Evolutionary conservation across 768 basidiomycete genomes (phyloP), one percentile per base, ranked within the genome.

Genomic region (Kwoniella europaea): DNA sequence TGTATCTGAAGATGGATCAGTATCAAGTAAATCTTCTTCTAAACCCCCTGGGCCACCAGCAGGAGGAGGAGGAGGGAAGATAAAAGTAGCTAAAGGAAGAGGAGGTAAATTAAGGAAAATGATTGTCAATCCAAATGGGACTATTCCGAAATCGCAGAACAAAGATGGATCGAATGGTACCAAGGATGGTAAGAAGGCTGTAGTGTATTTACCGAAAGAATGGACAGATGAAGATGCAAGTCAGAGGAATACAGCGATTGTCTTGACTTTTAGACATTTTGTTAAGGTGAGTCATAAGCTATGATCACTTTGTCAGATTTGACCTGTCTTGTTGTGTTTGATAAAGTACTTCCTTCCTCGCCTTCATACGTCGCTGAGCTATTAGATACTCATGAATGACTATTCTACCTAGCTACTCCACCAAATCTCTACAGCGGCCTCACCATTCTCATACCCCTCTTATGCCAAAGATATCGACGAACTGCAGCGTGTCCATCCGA

Each of bases 231-330:
- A 78, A 68, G 76, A 78, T 24, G 73, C 81, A 1, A 65, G 65
- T 57, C 71, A 68, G 42, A 62, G 82, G 72, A 83, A 83, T 74
- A 82, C 76, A 69, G 82, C 82, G 10, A 76, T 82, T 24, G 76
- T 80, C 35, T 60, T 83, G 69, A 82, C 82, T 12, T 83, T 80
- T 62, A 62, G 82, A 46, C 80, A 83, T 76, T 79, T 83, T 54
- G 77, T 83, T 65, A 82, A 81, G 76, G 82, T 82, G 58, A 74
- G 82, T 74, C 16, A 20, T 35, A 35, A 35, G 35, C 35, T 35
- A 35, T 35, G 6, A 35, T 35, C 35, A 35, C 35, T 35, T 6
- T 35, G 0, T 35, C 35, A 35, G 35, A 4, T 6, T 35, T 35
- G 35, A 35, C 35, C 7, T 35, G 35, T 35, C 35, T 35, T 35